Evolutionary conservation across 1,284 basidiomycete genomes (phyloP).

Genomic region (Rhodotorula sp.): DNA sequence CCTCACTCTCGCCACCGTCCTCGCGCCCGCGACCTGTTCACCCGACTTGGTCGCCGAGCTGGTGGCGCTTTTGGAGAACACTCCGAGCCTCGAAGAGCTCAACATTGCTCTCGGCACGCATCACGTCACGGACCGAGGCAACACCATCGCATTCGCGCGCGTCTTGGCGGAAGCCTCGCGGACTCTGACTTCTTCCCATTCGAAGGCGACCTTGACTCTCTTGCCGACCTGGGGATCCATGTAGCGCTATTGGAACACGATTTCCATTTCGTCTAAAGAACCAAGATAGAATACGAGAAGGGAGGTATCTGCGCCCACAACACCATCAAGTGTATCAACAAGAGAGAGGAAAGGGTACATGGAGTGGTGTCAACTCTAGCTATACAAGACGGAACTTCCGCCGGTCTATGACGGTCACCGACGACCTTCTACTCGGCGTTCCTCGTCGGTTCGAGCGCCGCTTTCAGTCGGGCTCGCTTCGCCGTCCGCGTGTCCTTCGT

Average conservation of each 20-base stretch:
- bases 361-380: too few species aligned
- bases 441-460: neutral
- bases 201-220: neutral
- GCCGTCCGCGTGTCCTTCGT: neutral
- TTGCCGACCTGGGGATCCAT: neutral
- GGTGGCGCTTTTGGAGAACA: neutral
- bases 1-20: constrained; percentile 6
- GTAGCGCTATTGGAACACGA: neutral
- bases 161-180: neutral
- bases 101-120: neutral
- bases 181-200: neutral
- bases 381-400: too few species aligned
- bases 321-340: too few species aligned
- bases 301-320: neutral
- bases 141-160: neutral
- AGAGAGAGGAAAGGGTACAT: too few species aligned
- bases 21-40: neutral
- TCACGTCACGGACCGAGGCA: neutral
- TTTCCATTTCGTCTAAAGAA: neutral
- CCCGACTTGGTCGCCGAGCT: neutral
- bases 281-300: neutral
- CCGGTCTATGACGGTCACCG: too few species aligned
- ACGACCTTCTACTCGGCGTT: neutral
- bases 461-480: neutral
- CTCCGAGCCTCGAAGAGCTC: neutral